A percentile compares a stretch with the other conserved stretches of the same genome.
Evolutionary conservation across 2,329 filamentous ascomycete genomes (phyloP).

Genomic region (Penicillium sp.): DNA sequence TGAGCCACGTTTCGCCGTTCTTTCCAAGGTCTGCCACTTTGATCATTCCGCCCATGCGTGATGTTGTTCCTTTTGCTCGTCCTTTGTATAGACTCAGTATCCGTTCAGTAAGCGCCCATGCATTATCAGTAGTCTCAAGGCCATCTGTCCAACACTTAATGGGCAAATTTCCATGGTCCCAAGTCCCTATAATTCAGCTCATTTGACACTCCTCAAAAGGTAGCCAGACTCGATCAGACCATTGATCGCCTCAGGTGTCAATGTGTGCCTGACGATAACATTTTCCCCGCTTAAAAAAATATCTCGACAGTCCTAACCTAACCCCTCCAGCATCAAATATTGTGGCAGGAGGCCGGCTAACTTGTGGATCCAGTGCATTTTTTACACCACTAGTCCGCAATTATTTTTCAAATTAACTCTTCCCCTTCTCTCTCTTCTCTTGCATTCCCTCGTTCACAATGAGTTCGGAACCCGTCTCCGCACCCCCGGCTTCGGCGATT

Average conservation of each 20-base stretch:
- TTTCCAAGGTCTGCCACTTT: too few relatives aligned
- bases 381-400: neutral
- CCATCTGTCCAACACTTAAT: too few relatives aligned
- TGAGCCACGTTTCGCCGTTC: too few relatives aligned
- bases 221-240: neutral
- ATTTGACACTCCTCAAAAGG: neutral
- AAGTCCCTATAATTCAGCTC: too few relatives aligned
- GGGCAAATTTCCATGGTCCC: neutral
- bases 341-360: neutral
- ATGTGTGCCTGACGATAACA: neutral
- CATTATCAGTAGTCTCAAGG: too few relatives aligned
- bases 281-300: slow-evolving; percentile 14
- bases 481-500: slow-evolving; percentile 62
- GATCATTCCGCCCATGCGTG: too few relatives aligned
- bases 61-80: too few relatives aligned
- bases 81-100: too few relatives aligned
- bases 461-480: slow-evolving; percentile 22
- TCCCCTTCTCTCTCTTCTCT: neutral
- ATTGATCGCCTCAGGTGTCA: slow-evolving; percentile 8
- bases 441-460: slow-evolving; percentile 7
- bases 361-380: too few relatives aligned
- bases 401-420: neutral
- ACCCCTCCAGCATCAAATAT: neutral
- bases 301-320: neutral
- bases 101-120: too few relatives aligned